Base-by-base conservation (phyloP, 331 rosid species). In the Telfairia occidentalis region DNA sequence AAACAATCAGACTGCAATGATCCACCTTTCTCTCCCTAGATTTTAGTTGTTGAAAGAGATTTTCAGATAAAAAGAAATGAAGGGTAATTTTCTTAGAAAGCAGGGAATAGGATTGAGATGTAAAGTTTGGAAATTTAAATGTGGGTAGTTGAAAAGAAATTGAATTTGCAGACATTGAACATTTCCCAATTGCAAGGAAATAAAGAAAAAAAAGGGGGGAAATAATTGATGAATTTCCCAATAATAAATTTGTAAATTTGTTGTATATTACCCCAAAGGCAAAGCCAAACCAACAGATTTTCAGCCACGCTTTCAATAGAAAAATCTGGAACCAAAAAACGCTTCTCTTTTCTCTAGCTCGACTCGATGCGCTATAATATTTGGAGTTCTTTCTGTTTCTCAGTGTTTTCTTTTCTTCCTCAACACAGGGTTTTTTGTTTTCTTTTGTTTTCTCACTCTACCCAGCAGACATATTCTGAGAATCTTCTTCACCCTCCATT, bases 221-320 rank as follows among this genome's bases (percentile, higher is more conserved):
- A 48, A 11, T 7, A 3, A 48, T 13, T 6, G 5, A 43, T n/a
- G n/a, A 5, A 30, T 26, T 28, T 12, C 7, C 3, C 34, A 11
- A 16, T 19, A 28, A 58, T 26, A 4, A 10, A 3, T 29, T 24
- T 55, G 63, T 24, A 55, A 55, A 16, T 59, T 60, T 19, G 19
- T 23, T 16, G 16, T 35, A 19, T n/a, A 38, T 5, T 37, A 28
- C 29, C 50, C 9, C 9, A 63, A n/a, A n/a, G n/a, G n/a, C n/a
- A n/a, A 43, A 43, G 7, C 9, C 2, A 11, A 48, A 66, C 83
- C 79, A 81, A 85, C 84, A 58, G 77, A 81, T 71, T 90, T 79
- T 66, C 88, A 86, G 83, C 97, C 98, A 83, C 88, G 83, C 85
- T 85, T 89, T 85, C 77, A 30, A 1, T 77, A 81, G 81, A 90